Percentiles rank a stretch among this genome's conserved stretches.
Evolutionary conservation across 257 asterid species (phyloP).

Genomic region (Nyctanthes arbortristis): DNA sequence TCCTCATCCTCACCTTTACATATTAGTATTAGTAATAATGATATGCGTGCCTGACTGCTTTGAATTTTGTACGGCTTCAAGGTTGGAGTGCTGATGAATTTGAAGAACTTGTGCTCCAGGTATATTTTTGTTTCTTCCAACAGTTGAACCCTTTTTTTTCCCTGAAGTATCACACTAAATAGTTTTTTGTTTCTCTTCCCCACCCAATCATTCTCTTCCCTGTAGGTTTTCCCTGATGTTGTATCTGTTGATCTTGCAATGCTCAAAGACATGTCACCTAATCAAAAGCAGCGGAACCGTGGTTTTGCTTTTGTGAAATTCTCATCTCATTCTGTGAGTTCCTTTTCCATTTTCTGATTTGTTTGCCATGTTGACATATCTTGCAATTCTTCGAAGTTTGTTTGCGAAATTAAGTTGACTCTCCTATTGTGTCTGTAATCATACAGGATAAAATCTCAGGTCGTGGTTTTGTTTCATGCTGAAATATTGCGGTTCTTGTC

Average conservation of each 20-base stretch:
- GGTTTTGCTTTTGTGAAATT: slow-evolving; percentile 92
- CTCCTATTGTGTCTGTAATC: slow-evolving; percentile 66
- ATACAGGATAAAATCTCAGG: slow-evolving; percentile 88
- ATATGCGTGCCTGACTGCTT: slow-evolving; percentile 27
- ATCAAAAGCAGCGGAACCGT: slow-evolving; percentile 71
- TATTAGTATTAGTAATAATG: no score
- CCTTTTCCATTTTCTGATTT: slow-evolving; percentile 24
- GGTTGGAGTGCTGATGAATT: slow-evolving; percentile 86
- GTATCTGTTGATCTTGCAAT: slow-evolving; percentile 69
- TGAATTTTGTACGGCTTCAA: slow-evolving; percentile 32
- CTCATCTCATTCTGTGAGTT: slow-evolving; percentile 80
- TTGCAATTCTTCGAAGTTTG: slow-evolving; percentile 20
- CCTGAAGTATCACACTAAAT: slow-evolving; percentile 10
- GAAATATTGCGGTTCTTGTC: slow-evolving; percentile 10
- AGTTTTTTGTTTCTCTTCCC: slow-evolving; percentile 5
- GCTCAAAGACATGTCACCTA: slow-evolving; percentile 49
- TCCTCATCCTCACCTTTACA: no score
- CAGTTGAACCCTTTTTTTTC: background rate
- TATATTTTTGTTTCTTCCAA: slow-evolving; percentile 28
- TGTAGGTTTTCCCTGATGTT: slow-evolving; percentile 76
- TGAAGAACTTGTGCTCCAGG: slow-evolving; percentile 72
- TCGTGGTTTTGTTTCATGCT: slow-evolving; percentile 64
- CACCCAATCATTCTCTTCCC: slow-evolving; percentile 8
- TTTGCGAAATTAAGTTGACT: slow-evolving; percentile 47
- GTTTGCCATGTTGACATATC: slow-evolving; percentile 22